Percentiles rank a stretch among this genome's conserved stretches.
Evolutionary conservation across 768 basidiomycete species (phyloP).

Genomic region (Lactarius evosmus): DNA sequence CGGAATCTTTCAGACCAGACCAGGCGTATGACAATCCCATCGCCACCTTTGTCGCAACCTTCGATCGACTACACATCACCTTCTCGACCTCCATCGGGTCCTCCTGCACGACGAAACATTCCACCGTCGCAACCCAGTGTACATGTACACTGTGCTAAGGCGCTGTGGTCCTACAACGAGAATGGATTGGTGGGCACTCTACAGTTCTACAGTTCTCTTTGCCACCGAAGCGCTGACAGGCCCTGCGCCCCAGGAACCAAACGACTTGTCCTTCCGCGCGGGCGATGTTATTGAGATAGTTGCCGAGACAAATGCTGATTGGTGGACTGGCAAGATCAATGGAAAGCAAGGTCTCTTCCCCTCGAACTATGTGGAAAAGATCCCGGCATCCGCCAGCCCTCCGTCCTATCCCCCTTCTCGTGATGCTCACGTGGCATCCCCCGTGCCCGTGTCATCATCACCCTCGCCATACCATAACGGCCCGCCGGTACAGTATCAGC

Average conservation of each 20-base stretch:
- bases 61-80: conserved; percentile 11
- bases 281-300: conserved; percentile 79
- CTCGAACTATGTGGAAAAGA: conserved; percentile 65
- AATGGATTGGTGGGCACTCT: conserved; percentile 43
- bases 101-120: conserved; percentile 26
- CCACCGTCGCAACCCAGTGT: conserved; percentile 27
- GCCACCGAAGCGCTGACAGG: conserved; percentile 2
- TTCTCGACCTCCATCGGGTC: conserved; percentile 10
- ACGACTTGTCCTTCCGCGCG: conserved; percentile 73
- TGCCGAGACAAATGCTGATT: conserved; percentile 78
- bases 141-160: conserved; percentile 48
- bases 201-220: conserved; percentile 7
- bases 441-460: conserved; percentile 14
- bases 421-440: conserved; percentile 8
- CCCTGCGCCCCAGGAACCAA: conserved; percentile 52
- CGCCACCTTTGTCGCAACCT: conserved; percentile 1
- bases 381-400: conserved; percentile 31
- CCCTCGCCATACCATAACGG: conserved; percentile 23
- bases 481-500: conserved; percentile 40
- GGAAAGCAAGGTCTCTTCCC: conserved; percentile 77
- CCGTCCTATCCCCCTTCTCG: conserved; percentile 27
- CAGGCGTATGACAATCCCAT: conserved; percentile 25
- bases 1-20: conserved; percentile 26
- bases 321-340: conserved; percentile 75
- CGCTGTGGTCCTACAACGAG: conserved; percentile 67